Conservation (phyloP, 768 basidiomycete species). For the Fomitopsis pulvina region DNA sequence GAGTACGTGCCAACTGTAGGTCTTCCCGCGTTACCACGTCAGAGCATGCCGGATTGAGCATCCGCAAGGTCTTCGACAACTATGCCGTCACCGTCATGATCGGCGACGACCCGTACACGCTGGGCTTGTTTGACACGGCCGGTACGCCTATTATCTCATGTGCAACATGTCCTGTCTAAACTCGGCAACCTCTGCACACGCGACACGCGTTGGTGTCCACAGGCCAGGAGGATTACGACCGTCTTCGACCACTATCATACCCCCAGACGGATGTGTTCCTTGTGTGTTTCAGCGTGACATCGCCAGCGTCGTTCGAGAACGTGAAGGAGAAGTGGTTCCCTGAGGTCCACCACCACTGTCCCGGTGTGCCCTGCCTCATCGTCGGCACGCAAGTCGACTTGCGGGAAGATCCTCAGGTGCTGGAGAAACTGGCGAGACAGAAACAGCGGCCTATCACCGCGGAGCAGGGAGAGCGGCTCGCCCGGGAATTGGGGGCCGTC, state of each 20-base stretch:
- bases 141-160: constrained; percentile 44
- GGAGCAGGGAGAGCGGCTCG: constrained; percentile 90
- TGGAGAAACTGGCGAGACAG: constrained; percentile 93
- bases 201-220: constrained; percentile 13
- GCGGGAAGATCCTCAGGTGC: constrained; percentile 86
- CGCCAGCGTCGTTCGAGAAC: constrained; percentile 98
- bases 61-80: constrained; percentile 80
- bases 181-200: not conserved
- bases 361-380: constrained; percentile 97
- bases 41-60: not conserved
- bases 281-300: constrained; percentile 98
- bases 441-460: constrained; percentile 89
- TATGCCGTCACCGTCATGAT: constrained; percentile 99
- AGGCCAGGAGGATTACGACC: constrained; percentile 99
- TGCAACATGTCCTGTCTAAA: not conserved
- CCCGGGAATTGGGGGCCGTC: constrained; percentile 95
- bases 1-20: constrained; percentile 98
- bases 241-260: constrained; percentile 97
- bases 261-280: constrained; percentile 99
- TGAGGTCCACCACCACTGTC: constrained; percentile 99
- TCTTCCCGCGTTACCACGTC: constrained; percentile 13
- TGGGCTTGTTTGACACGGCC: constrained; percentile 98
- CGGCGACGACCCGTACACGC: constrained; percentile 97
- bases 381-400: constrained; percentile 98
- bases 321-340: constrained; percentile 99